Evolutionary conservation across 768 basidiomycete species (phyloP).

Genomic region (Boletus rubropictus): DNA sequence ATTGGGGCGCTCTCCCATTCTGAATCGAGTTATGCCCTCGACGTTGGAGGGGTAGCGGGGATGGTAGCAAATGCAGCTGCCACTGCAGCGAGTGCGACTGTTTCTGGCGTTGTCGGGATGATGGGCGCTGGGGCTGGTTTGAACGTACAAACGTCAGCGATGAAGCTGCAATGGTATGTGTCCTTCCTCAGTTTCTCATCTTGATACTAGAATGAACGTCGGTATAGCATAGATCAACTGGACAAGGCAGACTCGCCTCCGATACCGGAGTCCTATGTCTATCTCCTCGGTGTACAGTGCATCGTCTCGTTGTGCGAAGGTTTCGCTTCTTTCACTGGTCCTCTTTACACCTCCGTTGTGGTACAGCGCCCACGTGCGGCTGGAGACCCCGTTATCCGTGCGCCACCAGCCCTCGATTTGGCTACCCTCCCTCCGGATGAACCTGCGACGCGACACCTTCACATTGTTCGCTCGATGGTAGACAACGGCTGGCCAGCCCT

Average conservation of each 20-base stretch:
- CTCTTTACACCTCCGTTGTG: conserved; percentile 68
- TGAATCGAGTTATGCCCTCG: conserved; percentile 45
- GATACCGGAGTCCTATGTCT: conserved; percentile 91
- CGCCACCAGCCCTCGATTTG: conserved; percentile 69
- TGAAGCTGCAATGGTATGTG: conserved; percentile 88
- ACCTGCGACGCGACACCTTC: conserved; percentile 50
- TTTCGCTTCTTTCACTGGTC: conserved; percentile 65
- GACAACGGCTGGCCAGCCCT: conserved; percentile 89
- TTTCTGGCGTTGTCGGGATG: conserved; percentile 83
- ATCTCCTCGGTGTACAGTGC: conserved; percentile 86
- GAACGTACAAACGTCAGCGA: conserved; percentile 65
- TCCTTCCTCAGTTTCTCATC: not conserved
- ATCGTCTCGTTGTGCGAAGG: conserved; percentile 84
- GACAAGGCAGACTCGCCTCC: conserved; percentile 94
- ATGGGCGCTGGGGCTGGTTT: conserved; percentile 66
- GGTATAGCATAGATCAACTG: conserved; percentile 85
- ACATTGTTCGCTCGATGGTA: conserved; percentile 69
- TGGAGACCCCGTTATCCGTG: conserved; percentile 60
- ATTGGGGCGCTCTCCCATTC: conserved; percentile 50
- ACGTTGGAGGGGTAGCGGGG: conserved; percentile 67
- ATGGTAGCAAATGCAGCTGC: conserved; percentile 81
- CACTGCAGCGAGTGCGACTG: conserved; percentile 74
- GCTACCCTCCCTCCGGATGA: conserved; percentile 49
- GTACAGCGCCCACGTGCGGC: conserved; percentile 58
- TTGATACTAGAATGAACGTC: not conserved